Evolutionary conservation across 2,329 filamentous ascomycete genomes (phyloP), one percentile per base, ranked within the genome.

Genomic region (Botrytis byssoidea): DNA sequence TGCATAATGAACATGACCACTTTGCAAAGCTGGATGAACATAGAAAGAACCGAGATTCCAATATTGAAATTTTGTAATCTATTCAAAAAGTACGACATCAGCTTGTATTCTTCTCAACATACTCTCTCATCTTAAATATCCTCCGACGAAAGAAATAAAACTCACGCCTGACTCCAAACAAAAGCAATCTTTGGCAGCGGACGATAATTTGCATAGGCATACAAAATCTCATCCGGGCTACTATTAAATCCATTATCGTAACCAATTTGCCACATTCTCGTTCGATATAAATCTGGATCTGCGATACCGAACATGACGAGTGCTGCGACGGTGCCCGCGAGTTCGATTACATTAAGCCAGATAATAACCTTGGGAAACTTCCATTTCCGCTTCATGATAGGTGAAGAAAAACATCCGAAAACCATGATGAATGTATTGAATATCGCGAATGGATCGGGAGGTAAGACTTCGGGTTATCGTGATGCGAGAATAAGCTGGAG

Each of bases 11-110:
- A 90, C 79, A 88, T 86, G 75, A 92, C 88, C 76, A 88, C 85
- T 84, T 94, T 94, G 81, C 87, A 85, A 63, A 95, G 86, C 75
- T 93, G 87, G 81, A 94, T 86, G 84, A 95, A 95, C 81, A 93
- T 91, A 74, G 89, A 90, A 71, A 94, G 85, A 77, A 95, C 88
- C 55, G 92, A 91, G 77, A 94, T 91, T 80, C 91, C 91, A 77
- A 94, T 89, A 79, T 95, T 94, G 83, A 88, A 93, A 77, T 91
- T 86, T 66, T 92, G 94, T 75, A 93, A 85, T 73, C 92, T 95
- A 79, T 64, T 55, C n/a, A 2, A 12, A 44, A 16, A 32, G 2
- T 1, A 42, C 2, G 18, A 25, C 12, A 68, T 79, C 64, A 79
- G 76, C 22, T 71, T 9, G 16, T 4, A n/a, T 66, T 61, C 16